phyloP scores from a whole-genome alignment of 2,329 filamentous ascomycete genomes.

The Fusarium sulawesiense region DNA sequence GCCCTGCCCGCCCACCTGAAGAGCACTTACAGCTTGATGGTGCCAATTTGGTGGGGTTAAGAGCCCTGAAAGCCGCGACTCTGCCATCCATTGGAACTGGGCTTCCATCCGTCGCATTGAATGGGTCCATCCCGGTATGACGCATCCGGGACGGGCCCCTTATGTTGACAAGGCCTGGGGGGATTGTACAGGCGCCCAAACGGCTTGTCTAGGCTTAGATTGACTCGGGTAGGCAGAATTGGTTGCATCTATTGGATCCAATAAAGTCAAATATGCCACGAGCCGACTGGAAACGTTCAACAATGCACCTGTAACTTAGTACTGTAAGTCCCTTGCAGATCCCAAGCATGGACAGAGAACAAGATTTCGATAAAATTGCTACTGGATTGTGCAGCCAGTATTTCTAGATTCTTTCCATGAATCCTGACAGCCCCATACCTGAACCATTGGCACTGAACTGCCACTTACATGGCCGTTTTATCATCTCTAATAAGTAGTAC shows the following conservation, averaged over 20 bases:
- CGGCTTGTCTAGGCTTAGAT: not conserved
- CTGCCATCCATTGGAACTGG: constrained; percentile 11
- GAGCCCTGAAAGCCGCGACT: constrained; percentile 33
- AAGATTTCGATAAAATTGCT: not conserved
- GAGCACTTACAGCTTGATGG: constrained; percentile 15
- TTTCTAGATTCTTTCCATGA: not conserved
- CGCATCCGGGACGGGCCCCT: constrained; percentile 12
- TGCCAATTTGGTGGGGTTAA: constrained; percentile 35
- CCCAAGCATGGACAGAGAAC: not conserved
- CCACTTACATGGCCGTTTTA: not conserved
- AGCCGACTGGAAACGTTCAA: constrained; percentile 6
- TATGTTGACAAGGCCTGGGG: constrained; percentile 9
- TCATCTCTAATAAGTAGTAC: constrained; percentile 7
- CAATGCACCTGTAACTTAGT: constrained; percentile 6
- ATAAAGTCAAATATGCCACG: not conserved
- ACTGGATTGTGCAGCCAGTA: not conserved
- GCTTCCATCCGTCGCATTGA: not conserved
- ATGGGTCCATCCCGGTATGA: constrained; percentile 11
- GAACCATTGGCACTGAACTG: not conserved
- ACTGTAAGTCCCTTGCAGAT: constrained; percentile 17
- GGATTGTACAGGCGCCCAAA: not conserved
- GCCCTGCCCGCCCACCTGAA: not conserved
- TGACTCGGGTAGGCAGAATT: not conserved
- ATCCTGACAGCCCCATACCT: not conserved
- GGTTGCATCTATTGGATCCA: not conserved